Percentiles rank a stretch among this genome's conserved stretches.
Conservation (phyloP, 2,329 filamentous ascomycete species). For the Ophiostoma tasmaniense region DNA sequence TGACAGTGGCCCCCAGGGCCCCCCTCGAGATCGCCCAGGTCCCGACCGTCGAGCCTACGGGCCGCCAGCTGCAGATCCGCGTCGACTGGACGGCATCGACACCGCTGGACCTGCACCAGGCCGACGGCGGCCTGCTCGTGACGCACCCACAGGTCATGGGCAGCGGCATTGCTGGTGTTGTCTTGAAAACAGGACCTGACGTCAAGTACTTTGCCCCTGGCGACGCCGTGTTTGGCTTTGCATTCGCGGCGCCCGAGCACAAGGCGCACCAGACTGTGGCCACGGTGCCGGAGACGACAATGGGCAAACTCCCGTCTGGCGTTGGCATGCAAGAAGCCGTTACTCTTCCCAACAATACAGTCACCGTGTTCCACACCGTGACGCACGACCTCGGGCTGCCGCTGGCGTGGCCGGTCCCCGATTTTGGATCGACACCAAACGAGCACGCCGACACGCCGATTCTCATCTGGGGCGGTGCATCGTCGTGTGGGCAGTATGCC, state of each 20-base stretch:
- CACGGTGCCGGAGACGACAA: slow-evolving; percentile 7
- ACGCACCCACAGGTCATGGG: slow-evolving; percentile 41
- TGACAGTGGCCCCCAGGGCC: background rate
- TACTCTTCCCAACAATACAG: background rate
- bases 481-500: background rate
- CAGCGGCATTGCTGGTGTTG: slow-evolving; percentile 40
- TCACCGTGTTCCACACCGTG: background rate
- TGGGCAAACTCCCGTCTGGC: background rate
- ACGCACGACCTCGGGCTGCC: background rate
- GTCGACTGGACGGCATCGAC: slow-evolving; percentile 53
- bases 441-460: background rate
- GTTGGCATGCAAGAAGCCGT: background rate
- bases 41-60: slow-evolving; percentile 28
- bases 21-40: background rate
- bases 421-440: too few species aligned
- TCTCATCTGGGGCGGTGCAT: background rate
- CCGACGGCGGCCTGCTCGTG: slow-evolving; percentile 50
- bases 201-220: background rate
- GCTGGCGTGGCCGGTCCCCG: background rate
- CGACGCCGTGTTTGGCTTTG: slow-evolving; percentile 11
- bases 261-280: slow-evolving; percentile 9
- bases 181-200: background rate
- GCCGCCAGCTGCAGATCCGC: slow-evolving; percentile 44
- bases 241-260: slow-evolving; percentile 6
- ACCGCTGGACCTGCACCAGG: slow-evolving; percentile 53